These are phyloP conservation scores for Chlamydomonas sp. DNA, from an alignment of 139 green algal species.

Conservation along the genomic window DNA sequence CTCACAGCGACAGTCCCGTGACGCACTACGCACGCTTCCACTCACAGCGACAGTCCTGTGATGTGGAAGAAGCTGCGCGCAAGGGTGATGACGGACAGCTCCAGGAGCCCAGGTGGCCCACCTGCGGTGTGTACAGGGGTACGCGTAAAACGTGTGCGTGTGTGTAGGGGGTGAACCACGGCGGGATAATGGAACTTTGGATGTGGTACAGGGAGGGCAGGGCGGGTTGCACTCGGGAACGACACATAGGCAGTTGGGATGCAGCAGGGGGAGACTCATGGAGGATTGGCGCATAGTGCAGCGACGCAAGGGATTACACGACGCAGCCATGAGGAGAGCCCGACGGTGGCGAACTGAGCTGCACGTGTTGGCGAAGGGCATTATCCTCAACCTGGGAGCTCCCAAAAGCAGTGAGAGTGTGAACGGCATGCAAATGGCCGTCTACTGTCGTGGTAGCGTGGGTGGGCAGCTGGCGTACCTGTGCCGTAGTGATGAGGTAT, in stretches of 20 bases:
- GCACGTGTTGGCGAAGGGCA: too few species aligned
- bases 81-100: slow-evolving; percentile 39
- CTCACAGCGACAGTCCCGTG: too few species aligned
- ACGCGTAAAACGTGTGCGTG: too few species aligned
- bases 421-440: background rate
- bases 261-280: too few species aligned
- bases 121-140: background rate
- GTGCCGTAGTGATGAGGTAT: slow-evolving; percentile 34
- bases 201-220: background rate
- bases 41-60: slow-evolving; percentile 36
- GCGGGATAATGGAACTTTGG: background rate
- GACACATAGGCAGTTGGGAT: too few species aligned
- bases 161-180: background rate
- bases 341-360: too few species aligned
- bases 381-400: too few species aligned
- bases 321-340: too few species aligned
- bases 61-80: slow-evolving; percentile 37
- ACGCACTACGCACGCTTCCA: too few species aligned
- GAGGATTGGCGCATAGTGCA: too few species aligned
- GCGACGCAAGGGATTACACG: too few species aligned
- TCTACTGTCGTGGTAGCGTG: background rate
- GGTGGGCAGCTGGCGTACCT: background rate
- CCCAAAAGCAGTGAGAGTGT: too few species aligned
- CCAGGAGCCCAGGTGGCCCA: slow-evolving; percentile 25
- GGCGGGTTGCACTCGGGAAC: background rate